Evolutionary conservation across 1,284 basidiomycete species (phyloP).

Genomic region (Ganoderma meredithae): DNA sequence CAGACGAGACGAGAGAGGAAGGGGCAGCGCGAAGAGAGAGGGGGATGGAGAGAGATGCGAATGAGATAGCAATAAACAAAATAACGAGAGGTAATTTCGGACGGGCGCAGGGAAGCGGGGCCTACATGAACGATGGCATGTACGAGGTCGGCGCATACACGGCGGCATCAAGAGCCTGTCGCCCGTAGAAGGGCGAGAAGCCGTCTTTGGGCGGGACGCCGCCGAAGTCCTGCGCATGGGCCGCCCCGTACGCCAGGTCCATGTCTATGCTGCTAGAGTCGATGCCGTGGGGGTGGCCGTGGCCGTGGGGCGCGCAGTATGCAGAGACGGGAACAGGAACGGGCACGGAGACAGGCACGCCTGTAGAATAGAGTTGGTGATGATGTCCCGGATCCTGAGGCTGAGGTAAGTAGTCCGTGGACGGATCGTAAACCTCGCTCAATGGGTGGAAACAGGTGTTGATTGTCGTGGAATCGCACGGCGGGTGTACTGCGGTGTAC

Average conservation of each 20-base stretch:
- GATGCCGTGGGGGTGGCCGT: slow-evolving; percentile 12
- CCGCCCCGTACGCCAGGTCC: slow-evolving; percentile 29
- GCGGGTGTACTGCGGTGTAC: slow-evolving; percentile 31
- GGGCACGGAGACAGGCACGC: slow-evolving; percentile 23
- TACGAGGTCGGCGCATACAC: slow-evolving; percentile 28
- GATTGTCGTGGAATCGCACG: slow-evolving; percentile 26
- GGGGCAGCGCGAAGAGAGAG: slow-evolving; percentile 4
- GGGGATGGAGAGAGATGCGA: not conserved
- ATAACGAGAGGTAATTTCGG: slow-evolving; percentile 32
- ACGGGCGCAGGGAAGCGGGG: slow-evolving; percentile 22
- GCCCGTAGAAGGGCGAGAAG: slow-evolving; percentile 31
- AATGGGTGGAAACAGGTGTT: slow-evolving; percentile 22
- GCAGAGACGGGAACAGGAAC: slow-evolving; percentile 23
- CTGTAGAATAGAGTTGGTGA: slow-evolving; percentile 16
- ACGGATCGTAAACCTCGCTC: slow-evolving; percentile 29
- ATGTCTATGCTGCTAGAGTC: slow-evolving; percentile 22
- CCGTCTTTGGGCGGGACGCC: slow-evolving; percentile 27
- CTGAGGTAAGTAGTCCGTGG: slow-evolving; percentile 34
- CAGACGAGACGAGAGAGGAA: slow-evolving; percentile 10
- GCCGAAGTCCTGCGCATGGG: slow-evolving; percentile 23
- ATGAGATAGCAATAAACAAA: slow-evolving; percentile 33
- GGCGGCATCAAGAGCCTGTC: slow-evolving; percentile 21
- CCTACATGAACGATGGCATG: slow-evolving; percentile 33
- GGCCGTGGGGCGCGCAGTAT: slow-evolving; percentile 19
- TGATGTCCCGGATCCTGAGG: slow-evolving; percentile 18